A percentile compares a stretch with the other conserved stretches of the same genome.
phyloP scores from a whole-genome alignment of 2,329 filamentous ascomycete species.

The Cladosporium sp. region DNA sequence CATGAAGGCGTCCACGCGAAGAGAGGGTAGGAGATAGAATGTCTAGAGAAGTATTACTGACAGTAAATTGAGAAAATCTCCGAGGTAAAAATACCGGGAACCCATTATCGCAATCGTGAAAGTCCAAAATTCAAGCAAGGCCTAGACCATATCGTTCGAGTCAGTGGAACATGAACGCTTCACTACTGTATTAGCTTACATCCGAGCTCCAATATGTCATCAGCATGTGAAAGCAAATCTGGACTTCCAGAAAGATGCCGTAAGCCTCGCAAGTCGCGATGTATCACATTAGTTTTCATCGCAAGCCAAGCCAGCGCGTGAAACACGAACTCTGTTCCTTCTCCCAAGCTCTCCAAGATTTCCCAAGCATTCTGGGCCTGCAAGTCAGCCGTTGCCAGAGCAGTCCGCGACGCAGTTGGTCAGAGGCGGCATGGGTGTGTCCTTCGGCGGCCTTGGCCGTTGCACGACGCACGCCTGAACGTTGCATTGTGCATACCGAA shows the following conservation, averaged over 20 bases:
- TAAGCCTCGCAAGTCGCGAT: no score
- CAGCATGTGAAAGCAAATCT: no score
- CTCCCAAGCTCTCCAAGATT: not conserved
- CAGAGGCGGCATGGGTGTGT: not conserved
- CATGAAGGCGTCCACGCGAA: no score
- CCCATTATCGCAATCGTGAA: no score
- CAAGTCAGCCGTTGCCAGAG: slow-evolving; percentile 8
- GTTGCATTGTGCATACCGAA: slow-evolving; percentile 4
- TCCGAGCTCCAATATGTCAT: not conserved
- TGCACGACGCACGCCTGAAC: not conserved
- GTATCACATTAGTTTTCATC: no score
- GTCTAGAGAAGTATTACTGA: no score
- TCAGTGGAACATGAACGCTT: not conserved
- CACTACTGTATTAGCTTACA: not conserved
- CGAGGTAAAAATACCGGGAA: no score
- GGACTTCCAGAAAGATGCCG: no score
- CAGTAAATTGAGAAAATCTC: no score
- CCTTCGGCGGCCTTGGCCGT: not conserved
- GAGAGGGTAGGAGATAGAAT: no score
- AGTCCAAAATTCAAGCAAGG: not conserved
- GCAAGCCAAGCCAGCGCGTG: no score
- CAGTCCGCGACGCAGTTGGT: not conserved
- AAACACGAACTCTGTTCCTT: not conserved
- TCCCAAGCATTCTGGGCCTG: slow-evolving; percentile 3
- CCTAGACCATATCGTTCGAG: not conserved